A percentile compares a stretch with the other conserved stretches of the same genome.
Conservation (phyloP, 139 green algal species). For the Micractinium conductrix region DNA sequence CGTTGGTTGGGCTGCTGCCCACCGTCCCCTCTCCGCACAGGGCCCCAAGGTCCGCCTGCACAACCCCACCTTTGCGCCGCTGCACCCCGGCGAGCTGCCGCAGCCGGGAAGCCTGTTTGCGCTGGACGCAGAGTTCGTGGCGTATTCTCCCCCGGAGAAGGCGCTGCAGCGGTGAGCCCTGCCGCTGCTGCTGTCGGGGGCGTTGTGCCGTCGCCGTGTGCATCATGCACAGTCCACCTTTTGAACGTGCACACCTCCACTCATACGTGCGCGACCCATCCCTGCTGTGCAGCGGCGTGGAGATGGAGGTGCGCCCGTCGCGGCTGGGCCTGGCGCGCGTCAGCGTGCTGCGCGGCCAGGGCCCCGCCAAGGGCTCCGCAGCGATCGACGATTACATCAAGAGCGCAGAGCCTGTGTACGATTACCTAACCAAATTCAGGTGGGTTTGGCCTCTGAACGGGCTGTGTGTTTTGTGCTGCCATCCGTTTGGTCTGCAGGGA, state of each 20-base stretch:
- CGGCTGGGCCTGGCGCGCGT: constrained; percentile 89
- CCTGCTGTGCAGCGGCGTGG: constrained; percentile 30
- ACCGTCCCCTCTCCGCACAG: constrained; percentile 20
- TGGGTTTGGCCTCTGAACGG: background rate
- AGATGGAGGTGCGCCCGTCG: constrained; percentile 49
- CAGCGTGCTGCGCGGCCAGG: constrained; percentile 84
- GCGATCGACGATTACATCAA: constrained; percentile 96
- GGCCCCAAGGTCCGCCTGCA: constrained; percentile 29
- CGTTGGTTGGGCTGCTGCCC: background rate
- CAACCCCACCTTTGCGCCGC: constrained; percentile 65
- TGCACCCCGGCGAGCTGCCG: constrained; percentile 66
- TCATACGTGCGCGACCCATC: background rate
- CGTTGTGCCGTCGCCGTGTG: background rate
- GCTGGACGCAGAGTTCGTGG: constrained; percentile 97
- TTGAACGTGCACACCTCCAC: background rate
- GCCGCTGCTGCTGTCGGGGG: background rate
- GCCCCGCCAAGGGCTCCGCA: constrained; percentile 55
- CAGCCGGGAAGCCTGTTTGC: constrained; percentile 76
- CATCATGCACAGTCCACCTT: background rate
- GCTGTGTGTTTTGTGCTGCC: background rate
- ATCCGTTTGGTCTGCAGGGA: background rate
- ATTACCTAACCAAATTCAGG: constrained; percentile 94
- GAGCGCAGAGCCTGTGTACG: constrained; percentile 88
- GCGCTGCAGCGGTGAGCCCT: constrained; percentile 13
- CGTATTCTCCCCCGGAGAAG: constrained; percentile 67